These are phyloP conservation scores for Nepenthes gracilis DNA, from an alignment of 148 eudicot genomes.

Conservation along the genomic window DNA sequence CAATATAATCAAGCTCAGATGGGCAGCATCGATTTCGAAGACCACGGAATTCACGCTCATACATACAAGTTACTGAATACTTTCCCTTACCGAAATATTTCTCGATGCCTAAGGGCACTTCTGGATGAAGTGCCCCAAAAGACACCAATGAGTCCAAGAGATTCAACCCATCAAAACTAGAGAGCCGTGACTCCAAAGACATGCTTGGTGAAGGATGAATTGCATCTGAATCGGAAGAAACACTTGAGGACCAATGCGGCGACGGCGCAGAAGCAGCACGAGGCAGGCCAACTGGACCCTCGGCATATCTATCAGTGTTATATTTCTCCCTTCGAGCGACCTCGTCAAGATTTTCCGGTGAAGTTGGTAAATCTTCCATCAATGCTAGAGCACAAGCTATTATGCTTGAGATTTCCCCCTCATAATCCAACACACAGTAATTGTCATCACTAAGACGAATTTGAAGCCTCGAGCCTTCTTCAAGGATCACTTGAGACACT, in stretches of 20 bases:
- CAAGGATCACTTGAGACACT: conserved; percentile 37
- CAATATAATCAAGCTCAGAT: conserved; percentile 77
- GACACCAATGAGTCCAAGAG: conserved; percentile 42
- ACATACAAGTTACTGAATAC: conserved; percentile 63
- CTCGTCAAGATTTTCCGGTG: conserved; percentile 19
- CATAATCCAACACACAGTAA: conserved; percentile 66
- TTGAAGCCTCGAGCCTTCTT: conserved; percentile 73
- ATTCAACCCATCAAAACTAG: conserved; percentile 55
- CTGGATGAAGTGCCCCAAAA: conserved; percentile 44
- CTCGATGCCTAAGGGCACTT: conserved; percentile 58
- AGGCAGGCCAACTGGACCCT: conserved; percentile 16
- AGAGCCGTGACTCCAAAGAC: conserved; percentile 31
- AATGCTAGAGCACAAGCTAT: conserved; percentile 76
- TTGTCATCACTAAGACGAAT: conserved; percentile 49
- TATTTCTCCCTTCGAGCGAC: conserved; percentile 9
- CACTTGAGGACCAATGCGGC: conserved; percentile 38
- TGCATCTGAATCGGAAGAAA: conserved; percentile 34
- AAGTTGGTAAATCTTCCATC: conserved; percentile 24
- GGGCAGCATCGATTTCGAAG: conserved; percentile 64
- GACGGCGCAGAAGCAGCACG: conserved; percentile 46
- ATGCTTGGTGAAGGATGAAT: conserved; percentile 31
- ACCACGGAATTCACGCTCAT: conserved; percentile 49
- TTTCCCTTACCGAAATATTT: conserved; percentile 47
- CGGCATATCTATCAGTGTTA: not conserved
- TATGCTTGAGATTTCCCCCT: conserved; percentile 80